Percentiles rank a stretch among this genome's conserved stretches.
These are phyloP conservation scores for Kwoniella sp. DNA, from an alignment of 768 basidiomycete species.

Conservation along the genomic window DNA sequence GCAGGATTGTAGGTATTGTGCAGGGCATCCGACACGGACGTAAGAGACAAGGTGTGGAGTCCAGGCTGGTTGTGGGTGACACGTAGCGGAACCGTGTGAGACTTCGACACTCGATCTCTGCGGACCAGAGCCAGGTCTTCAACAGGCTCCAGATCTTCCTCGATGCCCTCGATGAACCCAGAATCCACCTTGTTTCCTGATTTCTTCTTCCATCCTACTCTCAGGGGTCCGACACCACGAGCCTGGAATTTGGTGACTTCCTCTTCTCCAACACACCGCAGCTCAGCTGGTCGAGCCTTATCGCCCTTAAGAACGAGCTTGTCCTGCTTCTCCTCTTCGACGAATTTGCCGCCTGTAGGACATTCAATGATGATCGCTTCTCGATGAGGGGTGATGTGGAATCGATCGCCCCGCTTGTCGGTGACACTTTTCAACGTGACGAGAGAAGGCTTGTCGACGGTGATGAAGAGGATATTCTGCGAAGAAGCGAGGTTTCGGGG, in stretches of 20 bases:
- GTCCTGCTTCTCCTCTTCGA: constrained; percentile 58
- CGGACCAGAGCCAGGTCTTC: constrained; percentile 34
- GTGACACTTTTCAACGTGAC: constrained; percentile 73
- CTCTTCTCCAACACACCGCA: constrained; percentile 50
- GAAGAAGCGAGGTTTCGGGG: constrained; percentile 67
- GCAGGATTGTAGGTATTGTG: constrained; percentile 68
- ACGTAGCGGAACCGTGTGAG: constrained; percentile 46
- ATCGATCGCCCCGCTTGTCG: constrained; percentile 71
- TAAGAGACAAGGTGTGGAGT: constrained; percentile 67
- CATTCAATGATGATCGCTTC: constrained; percentile 79
- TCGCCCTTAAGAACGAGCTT: constrained; percentile 65
- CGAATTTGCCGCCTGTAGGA: constrained; percentile 70
- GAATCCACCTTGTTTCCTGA: constrained; percentile 32
- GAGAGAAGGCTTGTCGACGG: constrained; percentile 71
- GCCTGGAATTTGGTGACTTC: constrained; percentile 45
- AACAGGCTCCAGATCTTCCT: constrained; percentile 34
- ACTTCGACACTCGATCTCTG: constrained; percentile 39
- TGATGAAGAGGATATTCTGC: constrained; percentile 73
- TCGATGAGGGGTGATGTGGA: constrained; percentile 66
- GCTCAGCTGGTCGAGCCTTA: constrained; percentile 59
- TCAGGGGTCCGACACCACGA: constrained; percentile 47
- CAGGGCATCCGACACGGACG: constrained; percentile 74
- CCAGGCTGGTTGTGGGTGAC: constrained; percentile 43
- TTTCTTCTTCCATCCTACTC: constrained; percentile 46
- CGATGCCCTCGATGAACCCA: constrained; percentile 51